Evolutionary conservation across 2,329 filamentous ascomycete genomes (phyloP), one percentile per base, ranked within the genome.

Genomic region (Pseudopyrenochaeta lycopersici): DNA sequence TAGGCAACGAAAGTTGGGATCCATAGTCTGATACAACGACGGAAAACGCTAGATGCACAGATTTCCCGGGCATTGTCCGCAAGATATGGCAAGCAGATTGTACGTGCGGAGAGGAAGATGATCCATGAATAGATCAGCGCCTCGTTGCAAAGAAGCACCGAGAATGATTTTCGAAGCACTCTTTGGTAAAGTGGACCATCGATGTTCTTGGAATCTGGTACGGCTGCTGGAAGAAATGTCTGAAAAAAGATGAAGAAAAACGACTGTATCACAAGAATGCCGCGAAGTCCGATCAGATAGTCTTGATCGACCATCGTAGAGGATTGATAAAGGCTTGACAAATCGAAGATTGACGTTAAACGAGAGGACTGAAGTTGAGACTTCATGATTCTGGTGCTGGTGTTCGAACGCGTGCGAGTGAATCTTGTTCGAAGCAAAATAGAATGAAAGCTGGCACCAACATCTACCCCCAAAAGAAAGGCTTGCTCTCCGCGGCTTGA

Each of bases 211-310:
- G 73, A 74, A 43, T 70, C 71, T 23, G 63, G 62, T 4, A 79
- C 77, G 9, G 79, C 66, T 7, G 72, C 68, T 12, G 80, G 80
- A 15, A 78, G 71, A 58, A 81, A 82, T 1, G 73, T 75, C 39
- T 75, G 68, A 39, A 82, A 76, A 61, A 80, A 82, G 36, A 76
- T 66, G 66, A 78, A 81, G 36, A 81, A 55, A 43, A 82, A 79
- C 10, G 75, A 74, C 54, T 78, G 66, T 11, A 82, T 58, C 6
- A 76, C 75, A 15, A 81, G 60, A n/a, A 80, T 57, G 29, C 79
- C 79, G 30, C 78, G 75, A 21, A 82, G 63, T n/a, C 78, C 80
- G 29, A 77, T 62, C 15, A 81, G 72, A 48, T 80, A 75, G 50
- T 73, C 63, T 50, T 72, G 70, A 14, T 60, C 66, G 10, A 62